These are phyloP conservation scores for Niveomyces coronatus DNA, from an alignment of 2,329 filamentous ascomycete species.

Conservation along the genomic window DNA sequence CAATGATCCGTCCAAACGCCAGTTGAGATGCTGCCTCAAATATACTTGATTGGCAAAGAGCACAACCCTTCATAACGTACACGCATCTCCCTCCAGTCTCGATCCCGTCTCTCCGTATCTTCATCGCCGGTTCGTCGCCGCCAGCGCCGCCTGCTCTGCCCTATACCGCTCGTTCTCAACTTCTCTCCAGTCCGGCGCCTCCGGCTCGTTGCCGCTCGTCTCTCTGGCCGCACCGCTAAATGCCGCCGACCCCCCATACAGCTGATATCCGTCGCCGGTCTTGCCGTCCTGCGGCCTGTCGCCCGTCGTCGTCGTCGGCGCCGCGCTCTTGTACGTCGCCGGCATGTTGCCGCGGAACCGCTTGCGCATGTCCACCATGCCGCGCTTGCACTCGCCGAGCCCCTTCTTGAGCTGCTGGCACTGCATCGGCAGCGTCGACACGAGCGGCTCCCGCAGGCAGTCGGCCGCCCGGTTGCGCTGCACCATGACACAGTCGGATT, in stretches of 20 bases:
- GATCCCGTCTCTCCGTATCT: neutral
- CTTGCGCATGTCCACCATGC: constrained; percentile 98
- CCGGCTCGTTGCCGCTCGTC: constrained; percentile 57
- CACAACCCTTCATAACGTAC: no score
- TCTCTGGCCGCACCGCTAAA: constrained; percentile 54
- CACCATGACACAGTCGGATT: constrained; percentile 93
- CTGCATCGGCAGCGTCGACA: constrained; percentile 70
- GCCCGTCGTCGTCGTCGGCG: constrained; percentile 35
- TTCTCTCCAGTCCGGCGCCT: constrained; percentile 52
- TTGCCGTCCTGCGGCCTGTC: constrained; percentile 31
- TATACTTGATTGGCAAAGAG: no score
- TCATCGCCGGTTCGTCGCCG: constrained; percentile 8
- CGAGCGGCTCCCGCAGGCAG: constrained; percentile 74
- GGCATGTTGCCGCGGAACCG: constrained; percentile 92
- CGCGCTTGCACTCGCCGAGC: constrained; percentile 90
- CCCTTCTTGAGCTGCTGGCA: constrained; percentile 92
- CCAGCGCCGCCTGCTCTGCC: constrained; percentile 21
- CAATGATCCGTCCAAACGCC: no score
- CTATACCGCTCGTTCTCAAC: constrained; percentile 52
- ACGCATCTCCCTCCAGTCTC: no score
- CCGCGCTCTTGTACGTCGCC: constrained; percentile 52
- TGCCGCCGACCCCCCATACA: constrained; percentile 70
- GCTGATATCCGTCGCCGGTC: constrained; percentile 50
- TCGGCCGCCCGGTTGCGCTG: constrained; percentile 78
- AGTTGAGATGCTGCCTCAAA: no score